phyloP scores from a whole-genome alignment of 345 rosid species.

The Salix koriyanagi region DNA sequence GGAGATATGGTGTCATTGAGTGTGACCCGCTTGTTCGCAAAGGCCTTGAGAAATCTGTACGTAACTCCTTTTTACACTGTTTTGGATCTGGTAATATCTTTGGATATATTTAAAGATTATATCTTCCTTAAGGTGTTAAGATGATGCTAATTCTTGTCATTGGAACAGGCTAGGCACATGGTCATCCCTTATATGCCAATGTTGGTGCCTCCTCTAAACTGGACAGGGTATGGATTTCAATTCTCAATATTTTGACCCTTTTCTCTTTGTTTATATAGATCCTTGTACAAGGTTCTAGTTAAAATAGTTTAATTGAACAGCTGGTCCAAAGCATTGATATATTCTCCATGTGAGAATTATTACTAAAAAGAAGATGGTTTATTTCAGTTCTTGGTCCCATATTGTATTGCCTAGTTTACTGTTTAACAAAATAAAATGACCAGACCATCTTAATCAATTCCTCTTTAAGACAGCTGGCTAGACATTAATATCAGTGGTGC shows the following conservation, averaged over 20 bases:
- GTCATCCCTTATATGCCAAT: conserved; percentile 98
- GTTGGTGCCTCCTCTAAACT: conserved; percentile 84
- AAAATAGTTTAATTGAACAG: not conserved
- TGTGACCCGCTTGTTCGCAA: conserved; percentile 76
- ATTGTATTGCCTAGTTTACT: not conserved
- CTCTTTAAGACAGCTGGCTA: not conserved
- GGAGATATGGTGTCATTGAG: conserved; percentile 91
- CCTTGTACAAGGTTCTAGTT: not conserved
- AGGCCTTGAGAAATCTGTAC: conserved; percentile 92
- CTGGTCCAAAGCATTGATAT: not conserved
- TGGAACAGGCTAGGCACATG: conserved; percentile 89
- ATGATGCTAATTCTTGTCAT: conserved; percentile 21
- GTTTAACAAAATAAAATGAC: not conserved
- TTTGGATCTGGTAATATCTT: not conserved
- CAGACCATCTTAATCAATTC: not conserved
- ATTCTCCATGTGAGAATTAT: not conserved
- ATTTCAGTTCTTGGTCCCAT: not conserved
- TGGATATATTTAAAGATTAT: conserved; percentile 6
- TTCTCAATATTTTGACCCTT: conserved; percentile 12
- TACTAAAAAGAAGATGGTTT: not conserved
- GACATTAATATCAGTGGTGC: not conserved
- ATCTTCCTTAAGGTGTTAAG: conserved; percentile 9
- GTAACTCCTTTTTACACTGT: conserved; percentile 18
- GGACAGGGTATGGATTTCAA: conserved; percentile 76
- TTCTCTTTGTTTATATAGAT: not conserved